phyloP scores from a whole-genome alignment of 139 green algal species.

The Picochlorum sp. region DNA sequence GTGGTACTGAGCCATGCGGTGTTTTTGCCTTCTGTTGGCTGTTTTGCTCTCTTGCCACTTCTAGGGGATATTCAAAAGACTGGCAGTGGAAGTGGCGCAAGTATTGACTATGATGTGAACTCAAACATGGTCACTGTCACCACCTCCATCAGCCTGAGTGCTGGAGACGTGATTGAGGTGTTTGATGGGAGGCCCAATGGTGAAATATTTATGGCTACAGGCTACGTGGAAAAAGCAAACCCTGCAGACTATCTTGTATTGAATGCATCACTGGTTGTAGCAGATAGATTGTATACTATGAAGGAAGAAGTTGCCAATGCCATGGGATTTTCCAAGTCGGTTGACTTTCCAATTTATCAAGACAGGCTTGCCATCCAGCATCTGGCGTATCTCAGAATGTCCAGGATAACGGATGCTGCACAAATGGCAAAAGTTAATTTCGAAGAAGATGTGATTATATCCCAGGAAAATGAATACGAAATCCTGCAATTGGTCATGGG shows the following conservation, averaged over 20 bases:
- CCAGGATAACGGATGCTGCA: slow-evolving; percentile 55
- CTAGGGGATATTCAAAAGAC: slow-evolving; percentile 38
- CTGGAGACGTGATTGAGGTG: slow-evolving; percentile 53
- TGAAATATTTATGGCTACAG: slow-evolving; percentile 75
- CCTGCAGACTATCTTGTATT: slow-evolving; percentile 55
- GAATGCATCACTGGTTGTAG: slow-evolving; percentile 23
- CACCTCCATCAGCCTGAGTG: slow-evolving; percentile 38
- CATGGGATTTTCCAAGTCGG: slow-evolving; percentile 38
- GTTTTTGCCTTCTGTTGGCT: slow-evolving; percentile 76
- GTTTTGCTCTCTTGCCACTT: slow-evolving; percentile 86
- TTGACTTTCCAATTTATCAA: slow-evolving; percentile 81
- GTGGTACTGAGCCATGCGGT: slow-evolving; percentile 64
- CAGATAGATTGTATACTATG: slow-evolving; percentile 38
- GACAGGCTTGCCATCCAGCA: slow-evolving; percentile 87
- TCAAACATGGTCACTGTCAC: slow-evolving; percentile 47
- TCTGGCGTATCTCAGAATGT: slow-evolving; percentile 79
- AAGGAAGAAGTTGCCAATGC: slow-evolving; percentile 65
- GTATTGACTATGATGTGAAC: slow-evolving; percentile 70
- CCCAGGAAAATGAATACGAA: slow-evolving; percentile 94
- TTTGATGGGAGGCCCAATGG: slow-evolving; percentile 70
- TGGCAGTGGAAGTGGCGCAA: slow-evolving; percentile 42
- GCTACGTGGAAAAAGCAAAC: slow-evolving; percentile 53
- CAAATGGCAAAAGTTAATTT: slow-evolving; percentile 78
- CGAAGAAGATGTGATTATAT: slow-evolving; percentile 73
- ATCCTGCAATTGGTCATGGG: slow-evolving; percentile 85